Conservation (phyloP, 768 basidiomycete species). For the Phlebiopsis flavidoalba region DNA sequence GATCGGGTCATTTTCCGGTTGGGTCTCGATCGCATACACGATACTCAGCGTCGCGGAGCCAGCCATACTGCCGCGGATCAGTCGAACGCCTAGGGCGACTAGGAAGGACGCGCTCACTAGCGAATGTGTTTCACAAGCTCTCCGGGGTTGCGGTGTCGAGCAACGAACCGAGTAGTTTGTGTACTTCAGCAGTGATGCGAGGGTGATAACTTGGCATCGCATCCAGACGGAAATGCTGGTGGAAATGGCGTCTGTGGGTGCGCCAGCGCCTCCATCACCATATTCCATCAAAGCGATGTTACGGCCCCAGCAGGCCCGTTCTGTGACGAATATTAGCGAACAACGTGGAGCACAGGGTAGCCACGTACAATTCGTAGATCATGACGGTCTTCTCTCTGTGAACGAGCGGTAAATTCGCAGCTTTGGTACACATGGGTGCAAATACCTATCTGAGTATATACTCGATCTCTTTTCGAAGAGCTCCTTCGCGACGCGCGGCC, state of each 20-base stretch:
- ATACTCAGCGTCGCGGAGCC: slow-evolving; percentile 32
- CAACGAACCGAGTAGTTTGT: slow-evolving; percentile 23
- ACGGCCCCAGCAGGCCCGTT: slow-evolving; percentile 4
- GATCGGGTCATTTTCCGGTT: slow-evolving; percentile 34
- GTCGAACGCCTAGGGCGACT: not conserved
- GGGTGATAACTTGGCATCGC: slow-evolving; percentile 18
- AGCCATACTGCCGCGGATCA: slow-evolving; percentile 16
- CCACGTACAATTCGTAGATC: not conserved
- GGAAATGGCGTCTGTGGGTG: slow-evolving; percentile 4
- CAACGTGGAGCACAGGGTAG: not conserved
- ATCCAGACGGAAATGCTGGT: slow-evolving; percentile 1
- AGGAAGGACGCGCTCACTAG: slow-evolving; percentile 27
- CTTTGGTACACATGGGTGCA: not conserved
- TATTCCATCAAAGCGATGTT: slow-evolving; percentile 6
- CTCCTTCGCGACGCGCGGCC: slow-evolving; percentile 18
- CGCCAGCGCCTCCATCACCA: slow-evolving; percentile 8
- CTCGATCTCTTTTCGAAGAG: slow-evolving; percentile 25
- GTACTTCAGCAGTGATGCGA: not conserved
- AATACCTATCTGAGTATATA: slow-evolving; percentile 21
- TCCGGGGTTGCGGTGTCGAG: slow-evolving; percentile 31
- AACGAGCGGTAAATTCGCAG: not conserved
- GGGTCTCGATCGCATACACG: slow-evolving; percentile 40
- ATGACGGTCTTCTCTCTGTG: not conserved
- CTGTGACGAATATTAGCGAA: not conserved
- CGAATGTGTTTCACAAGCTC: slow-evolving; percentile 26